Conservation (phyloP, 2,329 filamentous ascomycete genomes). For the Xylariaceae sp. region DNA sequence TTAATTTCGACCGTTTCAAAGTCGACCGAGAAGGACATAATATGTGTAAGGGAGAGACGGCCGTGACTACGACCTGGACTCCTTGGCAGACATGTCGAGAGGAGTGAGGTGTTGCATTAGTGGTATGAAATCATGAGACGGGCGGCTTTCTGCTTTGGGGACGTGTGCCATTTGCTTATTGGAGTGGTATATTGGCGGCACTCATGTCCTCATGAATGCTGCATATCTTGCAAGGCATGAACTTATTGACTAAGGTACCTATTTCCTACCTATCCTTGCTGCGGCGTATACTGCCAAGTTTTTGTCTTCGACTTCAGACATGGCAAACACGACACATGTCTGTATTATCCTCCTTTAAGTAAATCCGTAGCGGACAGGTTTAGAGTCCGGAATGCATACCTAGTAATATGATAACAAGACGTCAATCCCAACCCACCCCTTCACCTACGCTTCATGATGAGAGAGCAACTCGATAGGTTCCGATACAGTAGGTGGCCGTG, state of each 20-base stretch:
- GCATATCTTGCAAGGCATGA: background rate
- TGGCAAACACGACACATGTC: too few species aligned
- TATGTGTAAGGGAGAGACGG: background rate
- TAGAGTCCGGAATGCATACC: too few species aligned
- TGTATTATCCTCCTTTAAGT: too few species aligned
- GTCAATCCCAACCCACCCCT: too few species aligned
- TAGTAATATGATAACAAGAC: too few species aligned
- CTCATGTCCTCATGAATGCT: constrained; percentile 10
- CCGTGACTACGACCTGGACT: background rate
- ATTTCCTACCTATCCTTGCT: too few species aligned
- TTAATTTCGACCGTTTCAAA: background rate
- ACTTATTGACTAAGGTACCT: background rate
- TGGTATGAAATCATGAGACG: background rate
- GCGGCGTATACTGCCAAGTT: too few species aligned
- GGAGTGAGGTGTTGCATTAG: background rate
- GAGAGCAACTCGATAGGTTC: too few species aligned
- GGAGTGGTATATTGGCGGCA: background rate
- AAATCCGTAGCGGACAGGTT: too few species aligned
- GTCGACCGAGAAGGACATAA: background rate
- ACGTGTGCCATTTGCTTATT: background rate
- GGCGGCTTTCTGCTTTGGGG: background rate
- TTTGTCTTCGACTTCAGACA: too few species aligned
- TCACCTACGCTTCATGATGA: too few species aligned
- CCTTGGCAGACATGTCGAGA: background rate
- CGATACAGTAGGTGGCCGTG: too few species aligned